phyloP scores from a whole-genome alignment of 192 early-diverging fungal species.

The Coemansia sp. region DNA sequence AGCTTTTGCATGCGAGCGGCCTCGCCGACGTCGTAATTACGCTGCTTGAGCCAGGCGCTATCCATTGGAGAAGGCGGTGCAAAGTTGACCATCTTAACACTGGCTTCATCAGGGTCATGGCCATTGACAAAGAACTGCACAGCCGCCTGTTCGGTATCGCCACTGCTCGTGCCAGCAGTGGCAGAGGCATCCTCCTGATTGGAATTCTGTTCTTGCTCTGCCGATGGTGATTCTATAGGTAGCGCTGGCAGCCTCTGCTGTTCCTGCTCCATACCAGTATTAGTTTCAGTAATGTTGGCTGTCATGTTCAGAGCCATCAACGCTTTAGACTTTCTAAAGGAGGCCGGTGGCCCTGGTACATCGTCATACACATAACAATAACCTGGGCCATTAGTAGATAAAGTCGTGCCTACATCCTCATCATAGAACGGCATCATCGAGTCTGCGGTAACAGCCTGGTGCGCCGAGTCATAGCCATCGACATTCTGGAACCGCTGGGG shows the following conservation, averaged over 20 bases:
- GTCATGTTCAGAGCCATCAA: conserved; percentile 9
- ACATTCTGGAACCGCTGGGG: conserved; percentile 29
- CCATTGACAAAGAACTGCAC: not conserved
- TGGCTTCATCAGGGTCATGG: not conserved
- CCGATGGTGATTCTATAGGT: not conserved
- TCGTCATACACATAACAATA: conserved; percentile 57
- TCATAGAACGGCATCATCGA: conserved; percentile 50
- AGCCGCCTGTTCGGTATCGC: not conserved
- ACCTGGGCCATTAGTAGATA: conserved; percentile 38
- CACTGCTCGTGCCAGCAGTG: conserved; percentile 2
- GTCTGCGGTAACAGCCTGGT: conserved; percentile 28
- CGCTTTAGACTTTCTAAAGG: conserved; percentile 18
- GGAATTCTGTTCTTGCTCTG: not conserved
- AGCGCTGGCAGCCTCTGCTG: not conserved
- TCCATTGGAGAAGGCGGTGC: conserved; percentile 42
- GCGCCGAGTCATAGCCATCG: conserved; percentile 36
- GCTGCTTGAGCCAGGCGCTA: conserved; percentile 28
- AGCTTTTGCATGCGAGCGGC: conserved; percentile 50
- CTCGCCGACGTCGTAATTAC: conserved; percentile 39
- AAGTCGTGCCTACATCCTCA: conserved; percentile 33
- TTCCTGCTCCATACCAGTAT: not conserved
- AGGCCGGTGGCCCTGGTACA: conserved; percentile 31
- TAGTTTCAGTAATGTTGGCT: not conserved
- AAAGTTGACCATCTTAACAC: conserved; percentile 27
- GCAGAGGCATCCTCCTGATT: not conserved